Evolutionary conservation across 2,329 filamentous ascomycete species (phyloP).

Genomic region (Paecilomyces sp.): DNA sequence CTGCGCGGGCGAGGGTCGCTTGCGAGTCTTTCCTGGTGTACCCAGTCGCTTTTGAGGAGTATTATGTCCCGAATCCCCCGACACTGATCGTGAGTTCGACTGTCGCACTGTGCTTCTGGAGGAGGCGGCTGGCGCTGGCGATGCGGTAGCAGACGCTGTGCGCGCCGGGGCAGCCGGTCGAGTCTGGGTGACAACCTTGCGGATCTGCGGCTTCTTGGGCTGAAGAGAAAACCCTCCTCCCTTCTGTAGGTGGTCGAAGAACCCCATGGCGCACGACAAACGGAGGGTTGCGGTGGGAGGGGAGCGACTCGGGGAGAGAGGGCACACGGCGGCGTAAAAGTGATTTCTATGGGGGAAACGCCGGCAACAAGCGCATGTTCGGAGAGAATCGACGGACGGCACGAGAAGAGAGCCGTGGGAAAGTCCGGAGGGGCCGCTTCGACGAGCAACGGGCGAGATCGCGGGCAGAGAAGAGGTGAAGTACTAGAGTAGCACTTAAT

Average conservation of each 20-base stretch:
- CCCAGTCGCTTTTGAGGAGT: conserved; percentile 23
- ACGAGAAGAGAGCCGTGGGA: neutral
- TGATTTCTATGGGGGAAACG: neutral
- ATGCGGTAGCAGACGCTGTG: conserved; percentile 15
- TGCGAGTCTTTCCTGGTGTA: conserved; percentile 25
- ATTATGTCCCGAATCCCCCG: conserved; percentile 15
- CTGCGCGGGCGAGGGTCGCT: conserved; percentile 31
- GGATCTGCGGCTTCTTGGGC: conserved; percentile 34
- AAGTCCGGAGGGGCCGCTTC: neutral
- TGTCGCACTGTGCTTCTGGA: conserved; percentile 14
- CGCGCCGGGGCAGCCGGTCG: conserved; percentile 22
- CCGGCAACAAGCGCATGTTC: neutral
- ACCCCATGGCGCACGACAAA: conserved; percentile 26
- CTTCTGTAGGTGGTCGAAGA: conserved; percentile 40
- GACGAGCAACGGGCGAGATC: neutral
- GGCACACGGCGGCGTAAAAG: conserved; percentile 2
- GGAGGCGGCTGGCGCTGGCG: conserved; percentile 3
- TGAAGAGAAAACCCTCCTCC: conserved; percentile 35
- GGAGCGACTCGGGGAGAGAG: conserved; percentile 2
- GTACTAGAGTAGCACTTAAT: neutral
- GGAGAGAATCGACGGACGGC: neutral
- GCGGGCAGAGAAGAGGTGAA: neutral
- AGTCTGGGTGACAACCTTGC: conserved; percentile 31
- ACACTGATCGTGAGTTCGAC: conserved; percentile 20
- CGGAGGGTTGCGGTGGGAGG: neutral